Conservation (phyloP, 345 rosid species). For the Populus davidiana region DNA sequence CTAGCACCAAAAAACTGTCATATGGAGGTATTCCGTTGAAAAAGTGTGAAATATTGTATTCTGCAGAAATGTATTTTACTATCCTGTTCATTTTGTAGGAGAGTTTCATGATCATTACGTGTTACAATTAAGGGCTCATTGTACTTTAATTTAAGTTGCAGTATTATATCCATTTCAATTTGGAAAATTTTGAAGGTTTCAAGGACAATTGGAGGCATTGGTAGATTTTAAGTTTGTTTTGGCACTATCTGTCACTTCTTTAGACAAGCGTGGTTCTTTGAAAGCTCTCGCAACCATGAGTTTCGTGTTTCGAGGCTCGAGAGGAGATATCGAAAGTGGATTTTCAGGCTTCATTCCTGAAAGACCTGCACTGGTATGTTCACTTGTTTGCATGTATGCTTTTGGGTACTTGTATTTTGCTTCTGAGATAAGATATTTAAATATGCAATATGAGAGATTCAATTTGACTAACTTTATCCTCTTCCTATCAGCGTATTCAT, state of each 20-base stretch:
- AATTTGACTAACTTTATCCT: background rate
- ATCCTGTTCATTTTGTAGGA: background rate
- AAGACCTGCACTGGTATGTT: slow-evolving; percentile 66
- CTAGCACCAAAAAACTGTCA: background rate
- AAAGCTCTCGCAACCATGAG: slow-evolving; percentile 46
- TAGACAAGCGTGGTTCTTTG: background rate
- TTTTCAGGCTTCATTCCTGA: slow-evolving; percentile 63
- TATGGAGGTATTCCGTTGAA: background rate
- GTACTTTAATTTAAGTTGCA: background rate
- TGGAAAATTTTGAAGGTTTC: slow-evolving; percentile 19
- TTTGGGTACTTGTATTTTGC: background rate
- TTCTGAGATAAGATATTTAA: background rate
- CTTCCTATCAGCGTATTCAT: slow-evolving; percentile 63
- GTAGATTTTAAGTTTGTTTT: background rate
- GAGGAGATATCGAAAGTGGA: slow-evolving; percentile 83
- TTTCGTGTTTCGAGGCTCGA: slow-evolving; percentile 74
- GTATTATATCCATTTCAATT: slow-evolving; percentile 6
- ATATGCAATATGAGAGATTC: background rate
- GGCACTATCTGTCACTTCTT: background rate
- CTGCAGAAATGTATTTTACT: background rate
- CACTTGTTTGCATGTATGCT: background rate
- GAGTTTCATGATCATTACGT: background rate
- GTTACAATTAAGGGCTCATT: background rate
- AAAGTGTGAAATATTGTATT: slow-evolving; percentile 2
- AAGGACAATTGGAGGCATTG: slow-evolving; percentile 1